phyloP scores from a whole-genome alignment of 2,329 filamentous ascomycete species.

The Sporothrix inflata region DNA sequence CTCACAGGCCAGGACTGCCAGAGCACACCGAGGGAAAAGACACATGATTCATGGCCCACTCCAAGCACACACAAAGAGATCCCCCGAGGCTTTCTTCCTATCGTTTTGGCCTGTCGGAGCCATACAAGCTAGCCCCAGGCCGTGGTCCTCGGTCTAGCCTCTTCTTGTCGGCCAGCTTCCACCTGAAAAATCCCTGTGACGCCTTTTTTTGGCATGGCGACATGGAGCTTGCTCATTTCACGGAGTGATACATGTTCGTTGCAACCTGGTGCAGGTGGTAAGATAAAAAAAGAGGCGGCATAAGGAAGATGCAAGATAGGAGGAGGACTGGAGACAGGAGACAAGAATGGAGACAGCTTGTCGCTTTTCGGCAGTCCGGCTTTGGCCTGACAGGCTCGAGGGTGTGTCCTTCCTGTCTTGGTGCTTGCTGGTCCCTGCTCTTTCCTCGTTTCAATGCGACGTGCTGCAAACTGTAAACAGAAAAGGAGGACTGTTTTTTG shows the following conservation, averaged over 20 bases:
- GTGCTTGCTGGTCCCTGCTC: background rate
- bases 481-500: background rate
- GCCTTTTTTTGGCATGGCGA: background rate
- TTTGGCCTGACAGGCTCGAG: background rate
- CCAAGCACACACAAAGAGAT: background rate
- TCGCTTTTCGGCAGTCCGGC: background rate
- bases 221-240: background rate
- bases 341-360: background rate
- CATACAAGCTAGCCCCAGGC: constrained; percentile 11
- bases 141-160: constrained; percentile 18
- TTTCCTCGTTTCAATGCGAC: background rate
- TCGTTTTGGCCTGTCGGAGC: background rate
- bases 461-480: constrained; percentile 15
- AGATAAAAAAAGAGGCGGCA: constrained; percentile 9
- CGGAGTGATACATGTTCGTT: constrained; percentile 14
- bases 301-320: background rate
- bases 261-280: background rate
- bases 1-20: background rate
- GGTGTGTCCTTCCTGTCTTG: background rate
- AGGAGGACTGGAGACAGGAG: background rate
- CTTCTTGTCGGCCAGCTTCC: too few relatives aligned
- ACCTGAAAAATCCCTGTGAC: background rate
- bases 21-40: background rate
- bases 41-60: constrained; percentile 21
- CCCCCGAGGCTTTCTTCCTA: background rate